Evolutionary conservation across 2,329 filamentous ascomycete species (phyloP).

Genomic region (Colletotrichum gigasporum): DNA sequence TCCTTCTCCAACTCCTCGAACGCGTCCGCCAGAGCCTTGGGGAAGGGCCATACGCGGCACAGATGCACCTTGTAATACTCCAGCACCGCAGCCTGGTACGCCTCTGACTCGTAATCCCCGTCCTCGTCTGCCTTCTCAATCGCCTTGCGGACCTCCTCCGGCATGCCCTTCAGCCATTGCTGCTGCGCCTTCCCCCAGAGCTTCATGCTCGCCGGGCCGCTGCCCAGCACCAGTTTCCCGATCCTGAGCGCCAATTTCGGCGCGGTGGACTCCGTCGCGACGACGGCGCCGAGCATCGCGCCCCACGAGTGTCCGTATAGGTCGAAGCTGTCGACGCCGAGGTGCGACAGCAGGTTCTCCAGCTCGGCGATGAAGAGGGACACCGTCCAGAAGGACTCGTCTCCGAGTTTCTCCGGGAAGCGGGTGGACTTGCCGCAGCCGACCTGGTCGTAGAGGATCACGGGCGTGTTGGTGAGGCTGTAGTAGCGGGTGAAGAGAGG

Average conservation of each 20-base stretch:
- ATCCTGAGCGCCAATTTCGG: conserved; percentile 35
- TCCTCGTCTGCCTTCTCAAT: conserved; percentile 37
- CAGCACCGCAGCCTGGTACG: conserved; percentile 42
- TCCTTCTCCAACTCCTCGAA: conserved; percentile 43
- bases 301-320: conserved; percentile 63
- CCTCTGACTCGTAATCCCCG: conserved; percentile 38
- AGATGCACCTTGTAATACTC: conserved; percentile 43
- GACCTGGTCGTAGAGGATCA: conserved; percentile 65
- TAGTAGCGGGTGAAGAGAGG: neutral
- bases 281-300: conserved; percentile 57
- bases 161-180: conserved; percentile 33
- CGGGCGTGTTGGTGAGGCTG: conserved; percentile 38
- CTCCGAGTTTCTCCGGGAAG: conserved; percentile 52
- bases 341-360: conserved; percentile 53
- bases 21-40: conserved; percentile 39
- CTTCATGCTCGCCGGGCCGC: conserved; percentile 42
- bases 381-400: conserved; percentile 54
- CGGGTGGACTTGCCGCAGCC: conserved; percentile 60
- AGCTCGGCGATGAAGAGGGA: conserved; percentile 59
- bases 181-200: conserved; percentile 32
- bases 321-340: conserved; percentile 52
- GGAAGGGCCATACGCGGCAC: conserved; percentile 42
- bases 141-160: conserved; percentile 34
- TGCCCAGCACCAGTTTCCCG: conserved; percentile 39
- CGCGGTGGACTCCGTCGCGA: conserved; percentile 40